Conservation (phyloP, 73 alveolate genomes). For the Effrenium voratum region DNA sequence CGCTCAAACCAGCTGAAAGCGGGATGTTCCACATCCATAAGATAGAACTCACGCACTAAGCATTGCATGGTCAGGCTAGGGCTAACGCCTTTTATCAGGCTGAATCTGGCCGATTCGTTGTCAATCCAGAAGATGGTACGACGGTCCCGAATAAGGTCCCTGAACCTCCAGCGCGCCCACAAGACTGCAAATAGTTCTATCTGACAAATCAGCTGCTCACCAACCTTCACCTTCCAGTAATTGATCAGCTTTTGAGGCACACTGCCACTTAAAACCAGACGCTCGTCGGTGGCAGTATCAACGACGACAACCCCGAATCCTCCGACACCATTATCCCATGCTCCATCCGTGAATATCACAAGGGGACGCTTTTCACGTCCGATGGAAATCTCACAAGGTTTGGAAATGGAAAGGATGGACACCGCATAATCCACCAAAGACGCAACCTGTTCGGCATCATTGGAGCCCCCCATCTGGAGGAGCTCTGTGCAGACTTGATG, state of each 20-base stretch:
- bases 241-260: not conserved
- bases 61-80: not conserved
- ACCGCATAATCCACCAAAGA: not conserved
- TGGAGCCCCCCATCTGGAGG: not conserved
- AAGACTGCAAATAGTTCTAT: constrained; percentile 14
- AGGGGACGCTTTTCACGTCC: not conserved
- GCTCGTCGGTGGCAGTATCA: not conserved
- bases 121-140: constrained; percentile 7
- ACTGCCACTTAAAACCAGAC: not conserved
- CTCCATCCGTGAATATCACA: constrained; percentile 18
- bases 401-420: not conserved
- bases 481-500: not conserved
- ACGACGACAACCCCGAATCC: not conserved
- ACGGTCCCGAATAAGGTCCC: not conserved
- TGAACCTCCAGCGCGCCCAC: not conserved
- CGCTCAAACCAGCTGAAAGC: not conserved
- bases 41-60: not conserved
- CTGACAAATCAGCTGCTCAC: constrained; percentile 30
- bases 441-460: not conserved
- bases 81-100: not conserved
- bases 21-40: not conserved
- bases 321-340: not conserved
- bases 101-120: constrained; percentile 11
- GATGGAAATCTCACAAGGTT: not conserved
- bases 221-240: not conserved